Evolutionary conservation across 1,284 basidiomycete genomes (phyloP), one percentile per base, ranked within the genome.

Genomic region (Boletus sp.): DNA sequence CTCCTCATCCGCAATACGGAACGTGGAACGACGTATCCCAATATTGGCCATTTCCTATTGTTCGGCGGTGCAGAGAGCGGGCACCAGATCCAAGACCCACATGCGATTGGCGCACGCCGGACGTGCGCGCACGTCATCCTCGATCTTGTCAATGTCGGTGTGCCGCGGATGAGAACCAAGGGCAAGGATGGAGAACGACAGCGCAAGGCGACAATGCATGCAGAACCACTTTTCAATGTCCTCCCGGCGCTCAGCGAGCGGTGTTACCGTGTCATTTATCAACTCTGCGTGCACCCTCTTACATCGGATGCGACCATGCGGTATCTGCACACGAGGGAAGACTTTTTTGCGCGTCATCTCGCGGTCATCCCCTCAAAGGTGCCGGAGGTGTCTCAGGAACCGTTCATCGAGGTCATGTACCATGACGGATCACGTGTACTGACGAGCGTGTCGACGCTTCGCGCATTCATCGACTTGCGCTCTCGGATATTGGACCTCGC

Each of bases 331-430:
- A 91, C 88, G 3, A 78, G 86, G 19, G 90, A 94, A 66, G 86
- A 94, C 59, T 98, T 94, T 72, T 92, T 95, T 57, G 82, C 83
- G 2, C 78, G 85, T 7, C 94, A 97, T 65, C 77, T 97, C 17
- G 77, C 82, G 3, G 79, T 74, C 17, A 74, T 94, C 16, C 84
- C 91, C 2, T 80, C 82, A 39, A 76, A 77, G 45, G 74, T 76
- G 0, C 80, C 84, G 0, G 63, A 70, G 22, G 69, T 70, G 2
- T 54, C 69, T 0, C 72, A 72, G 29, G 75, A 77, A 4, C 77
- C 82, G 0, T 73, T 72, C 47, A 86, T 95, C 25, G 72, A 85
- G 33, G 80, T 91, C 1, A 67, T 78, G 25, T 92, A 88, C 60
- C 72, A 73, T 12, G 90, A 94, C 57, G 84, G 89, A 6, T 76